phyloP scores from a whole-genome alignment of 805 yeast species.

The Metschnikowia aberdeeniae region DNA sequence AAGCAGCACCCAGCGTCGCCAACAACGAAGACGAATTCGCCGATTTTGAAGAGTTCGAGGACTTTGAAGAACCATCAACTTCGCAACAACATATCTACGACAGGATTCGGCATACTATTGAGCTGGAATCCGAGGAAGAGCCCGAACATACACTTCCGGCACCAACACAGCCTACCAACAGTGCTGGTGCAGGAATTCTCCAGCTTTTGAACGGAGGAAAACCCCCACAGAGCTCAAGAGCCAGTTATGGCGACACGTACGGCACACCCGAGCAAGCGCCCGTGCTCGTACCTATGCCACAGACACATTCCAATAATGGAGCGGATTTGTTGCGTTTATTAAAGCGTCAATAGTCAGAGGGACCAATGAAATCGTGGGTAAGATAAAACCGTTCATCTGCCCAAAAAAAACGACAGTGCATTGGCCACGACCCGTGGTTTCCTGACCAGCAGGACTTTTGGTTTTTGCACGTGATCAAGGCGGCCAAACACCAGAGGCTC shows the following conservation, averaged over 20 bases:
- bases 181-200: conserved; percentile 12
- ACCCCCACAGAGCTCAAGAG: conserved; percentile 4
- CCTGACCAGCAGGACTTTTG: conserved; percentile 2
- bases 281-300: conserved; percentile 2
- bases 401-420: conserved; percentile 1
- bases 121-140: conserved; percentile 37
- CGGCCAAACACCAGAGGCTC: conserved; percentile 3
- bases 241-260: conserved; percentile 14
- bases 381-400: not conserved
- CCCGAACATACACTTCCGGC: conserved; percentile 11
- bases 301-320: conserved; percentile 9
- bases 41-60: conserved; percentile 21
- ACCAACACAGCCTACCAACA: not conserved
- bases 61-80: conserved; percentile 23
- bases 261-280: conserved; percentile 10
- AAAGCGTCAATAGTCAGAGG: not conserved
- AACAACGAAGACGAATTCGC: not conserved
- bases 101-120: conserved; percentile 23
- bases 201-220: conserved; percentile 12
- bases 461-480: conserved; percentile 5
- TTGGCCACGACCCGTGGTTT: conserved; percentile 1
- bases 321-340: conserved; percentile 20
- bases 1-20: not conserved
- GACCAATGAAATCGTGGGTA: too few relatives aligned
- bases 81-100: conserved; percentile 22